Evolutionary conservation across 2,329 filamentous ascomycete species (phyloP).

Genomic region (Cercospora beticola): DNA sequence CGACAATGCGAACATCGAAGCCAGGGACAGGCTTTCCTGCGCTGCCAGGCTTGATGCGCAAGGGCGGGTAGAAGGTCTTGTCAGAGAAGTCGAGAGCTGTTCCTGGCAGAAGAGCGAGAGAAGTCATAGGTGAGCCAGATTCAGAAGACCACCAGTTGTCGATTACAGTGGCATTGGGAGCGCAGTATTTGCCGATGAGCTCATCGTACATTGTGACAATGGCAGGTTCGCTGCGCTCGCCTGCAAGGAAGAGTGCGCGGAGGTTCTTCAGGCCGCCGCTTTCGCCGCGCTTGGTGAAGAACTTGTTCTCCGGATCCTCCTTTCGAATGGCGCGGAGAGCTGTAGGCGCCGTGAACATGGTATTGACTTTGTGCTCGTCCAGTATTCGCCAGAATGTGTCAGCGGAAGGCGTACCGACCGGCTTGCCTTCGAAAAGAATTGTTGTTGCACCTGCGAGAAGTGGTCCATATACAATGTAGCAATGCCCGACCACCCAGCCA

Average conservation of each 20-base stretch:
- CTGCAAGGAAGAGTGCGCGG: conserved; percentile 77
- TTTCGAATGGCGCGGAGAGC: conserved; percentile 83
- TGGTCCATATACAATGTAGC: conserved; percentile 86
- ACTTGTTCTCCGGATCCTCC: conserved; percentile 73
- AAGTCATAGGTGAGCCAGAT: conserved; percentile 67
- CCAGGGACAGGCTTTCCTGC: conserved; percentile 90
- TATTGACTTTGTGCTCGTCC: conserved; percentile 80
- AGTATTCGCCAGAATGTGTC: conserved; percentile 85
- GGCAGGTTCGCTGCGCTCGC: conserved; percentile 83
- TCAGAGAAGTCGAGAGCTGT: conserved; percentile 57
- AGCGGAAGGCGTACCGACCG: conserved; percentile 82
- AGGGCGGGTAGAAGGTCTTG: conserved; percentile 46
- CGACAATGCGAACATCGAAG: conserved; percentile 81
- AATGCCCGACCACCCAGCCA: conserved; percentile 86
- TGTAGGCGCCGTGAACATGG: conserved; percentile 82
- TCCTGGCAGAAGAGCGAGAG: conserved; percentile 62
- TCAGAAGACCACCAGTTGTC: conserved; percentile 77
- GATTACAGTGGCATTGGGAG: conserved; percentile 61
- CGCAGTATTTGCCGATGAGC: conserved; percentile 66
- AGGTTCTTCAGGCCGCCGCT: conserved; percentile 71
- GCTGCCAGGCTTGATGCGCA: conserved; percentile 74
- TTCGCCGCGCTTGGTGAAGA: conserved; percentile 63
- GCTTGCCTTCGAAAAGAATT: conserved; percentile 91
- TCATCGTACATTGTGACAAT: conserved; percentile 80
- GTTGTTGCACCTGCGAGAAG: conserved; percentile 82